These are phyloP conservation scores for Fraxinus americana DNA, from an alignment of 257 asterid genomes.

Conservation along the genomic window DNA sequence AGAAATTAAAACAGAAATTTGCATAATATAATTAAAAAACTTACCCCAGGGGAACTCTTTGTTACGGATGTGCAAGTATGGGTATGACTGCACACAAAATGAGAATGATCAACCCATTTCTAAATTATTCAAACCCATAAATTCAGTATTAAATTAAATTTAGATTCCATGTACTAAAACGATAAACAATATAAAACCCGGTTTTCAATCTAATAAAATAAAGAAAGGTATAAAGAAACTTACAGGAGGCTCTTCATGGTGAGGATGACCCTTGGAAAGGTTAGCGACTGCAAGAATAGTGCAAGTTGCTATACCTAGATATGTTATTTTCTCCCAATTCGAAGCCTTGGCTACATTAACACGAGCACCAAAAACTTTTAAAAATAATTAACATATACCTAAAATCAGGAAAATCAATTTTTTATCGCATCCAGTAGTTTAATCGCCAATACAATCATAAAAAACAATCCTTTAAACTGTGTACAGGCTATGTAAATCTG, in stretches of 20 bases:
- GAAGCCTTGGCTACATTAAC: slow-evolving; percentile 68
- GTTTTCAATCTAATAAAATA: background rate
- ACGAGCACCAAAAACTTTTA: background rate
- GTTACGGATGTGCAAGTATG: slow-evolving; percentile 74
- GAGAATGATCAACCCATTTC: background rate
- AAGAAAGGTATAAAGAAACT: slow-evolving; percentile 24
- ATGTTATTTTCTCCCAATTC: slow-evolving; percentile 88
- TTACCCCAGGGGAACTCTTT: slow-evolving; percentile 95
- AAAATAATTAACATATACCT: background rate
- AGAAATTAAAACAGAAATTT: background rate
- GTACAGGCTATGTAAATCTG: background rate
- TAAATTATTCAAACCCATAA: slow-evolving; percentile 1
- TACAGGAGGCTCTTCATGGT: slow-evolving; percentile 74
- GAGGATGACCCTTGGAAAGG: slow-evolving; percentile 83
- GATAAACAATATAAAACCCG: background rate
- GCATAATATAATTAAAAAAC: slow-evolving; percentile 1
- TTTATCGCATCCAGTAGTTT: too few species aligned
- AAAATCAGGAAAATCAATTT: too few species aligned
- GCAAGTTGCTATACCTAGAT: slow-evolving; percentile 53
- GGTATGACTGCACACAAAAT: slow-evolving; percentile 55
- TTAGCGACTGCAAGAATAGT: slow-evolving; percentile 41
- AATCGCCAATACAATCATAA: too few species aligned
- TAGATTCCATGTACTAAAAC: background rate
- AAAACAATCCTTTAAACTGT: background rate
- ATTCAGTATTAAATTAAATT: background rate